Evolutionary conservation across 805 yeast genomes (phyloP).

Genomic region (Ogataea sp.): DNA sequence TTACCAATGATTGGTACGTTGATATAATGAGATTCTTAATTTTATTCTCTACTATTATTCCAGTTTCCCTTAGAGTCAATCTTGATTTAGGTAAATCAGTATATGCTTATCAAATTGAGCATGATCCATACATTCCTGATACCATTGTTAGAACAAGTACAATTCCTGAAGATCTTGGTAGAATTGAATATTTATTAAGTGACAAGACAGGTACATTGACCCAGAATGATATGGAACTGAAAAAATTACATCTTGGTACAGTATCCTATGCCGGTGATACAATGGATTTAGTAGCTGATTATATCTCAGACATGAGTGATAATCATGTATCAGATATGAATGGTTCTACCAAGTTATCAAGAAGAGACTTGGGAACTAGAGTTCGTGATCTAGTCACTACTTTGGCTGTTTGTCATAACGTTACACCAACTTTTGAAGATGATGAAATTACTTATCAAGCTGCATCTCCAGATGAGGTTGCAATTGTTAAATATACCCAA

Average conservation of each 20-base stretch:
- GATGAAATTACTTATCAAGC: constrained; percentile 84
- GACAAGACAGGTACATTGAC: constrained; percentile 98
- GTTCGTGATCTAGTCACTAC: constrained; percentile 78
- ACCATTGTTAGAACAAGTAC: constrained; percentile 96
- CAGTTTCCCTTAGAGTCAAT: constrained; percentile 91
- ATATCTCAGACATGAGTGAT: constrained; percentile 34
- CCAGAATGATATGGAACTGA: constrained; percentile 96
- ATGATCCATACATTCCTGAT: constrained; percentile 69
- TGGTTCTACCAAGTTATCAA: constrained; percentile 18
- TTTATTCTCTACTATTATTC: constrained; percentile 89
- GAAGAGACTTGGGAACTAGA: constrained; percentile 65
- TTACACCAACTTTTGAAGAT: constrained; percentile 84
- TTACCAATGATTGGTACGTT: constrained; percentile 71
- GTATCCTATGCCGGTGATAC: constrained; percentile 91
- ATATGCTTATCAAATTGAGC: constrained; percentile 91
- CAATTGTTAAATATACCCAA: constrained; percentile 90
- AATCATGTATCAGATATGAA: neutral
- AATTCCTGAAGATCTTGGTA: constrained; percentile 94
- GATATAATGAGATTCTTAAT: constrained; percentile 87
- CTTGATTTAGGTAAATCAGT: constrained; percentile 93
- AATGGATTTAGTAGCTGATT: constrained; percentile 77
- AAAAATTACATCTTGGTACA: constrained; percentile 85
- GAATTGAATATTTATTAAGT: constrained; percentile 84
- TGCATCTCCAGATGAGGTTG: constrained; percentile 97
- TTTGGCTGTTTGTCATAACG: constrained; percentile 93